A percentile compares a stretch with the other conserved stretches of the same genome.
Conservation (phyloP, 2,329 filamentous ascomycete species). For the Cadophora luteo-olivacea region DNA sequence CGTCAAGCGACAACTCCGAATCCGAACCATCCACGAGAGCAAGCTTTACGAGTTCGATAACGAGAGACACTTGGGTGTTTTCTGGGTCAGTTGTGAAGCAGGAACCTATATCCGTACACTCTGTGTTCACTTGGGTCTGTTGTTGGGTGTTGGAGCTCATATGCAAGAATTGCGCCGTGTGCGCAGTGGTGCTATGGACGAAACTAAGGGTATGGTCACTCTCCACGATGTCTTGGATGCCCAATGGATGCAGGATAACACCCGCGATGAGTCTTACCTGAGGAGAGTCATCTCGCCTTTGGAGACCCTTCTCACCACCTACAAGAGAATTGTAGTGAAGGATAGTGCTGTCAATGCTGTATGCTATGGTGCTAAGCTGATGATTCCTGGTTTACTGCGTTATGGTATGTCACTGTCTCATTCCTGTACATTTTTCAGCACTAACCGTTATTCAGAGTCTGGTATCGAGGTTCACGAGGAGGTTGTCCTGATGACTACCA, state of each 20-base stretch:
- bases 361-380: constrained; percentile 98
- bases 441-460: constrained; percentile 64
- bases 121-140: constrained; percentile 86
- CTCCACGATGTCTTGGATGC: constrained; percentile 95
- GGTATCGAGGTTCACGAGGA: constrained; percentile 95
- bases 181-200: constrained; percentile 92
- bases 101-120: constrained; percentile 99
- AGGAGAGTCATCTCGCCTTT: constrained; percentile 90
- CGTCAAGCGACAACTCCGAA: constrained; percentile 98
- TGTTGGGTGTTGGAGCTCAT: constrained; percentile 85
- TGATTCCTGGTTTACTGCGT: constrained; percentile 94
- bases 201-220: constrained; percentile 87
- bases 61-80: constrained; percentile 94
- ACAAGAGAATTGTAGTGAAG: constrained; percentile 98
- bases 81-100: constrained; percentile 99
- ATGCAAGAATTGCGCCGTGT: constrained; percentile 99
- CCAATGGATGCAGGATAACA: constrained; percentile 96
- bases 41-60: constrained; percentile 98
- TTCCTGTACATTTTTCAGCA: constrained; percentile 23
- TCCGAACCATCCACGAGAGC: constrained; percentile 97
- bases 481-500: constrained; percentile 97
- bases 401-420: constrained; percentile 67
- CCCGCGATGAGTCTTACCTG: constrained; percentile 90
- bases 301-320: constrained; percentile 88
- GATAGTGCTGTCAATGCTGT: constrained; percentile 96